Conservation (phyloP, 2,329 filamentous ascomycete species). For the Dothistroma pini region DNA sequence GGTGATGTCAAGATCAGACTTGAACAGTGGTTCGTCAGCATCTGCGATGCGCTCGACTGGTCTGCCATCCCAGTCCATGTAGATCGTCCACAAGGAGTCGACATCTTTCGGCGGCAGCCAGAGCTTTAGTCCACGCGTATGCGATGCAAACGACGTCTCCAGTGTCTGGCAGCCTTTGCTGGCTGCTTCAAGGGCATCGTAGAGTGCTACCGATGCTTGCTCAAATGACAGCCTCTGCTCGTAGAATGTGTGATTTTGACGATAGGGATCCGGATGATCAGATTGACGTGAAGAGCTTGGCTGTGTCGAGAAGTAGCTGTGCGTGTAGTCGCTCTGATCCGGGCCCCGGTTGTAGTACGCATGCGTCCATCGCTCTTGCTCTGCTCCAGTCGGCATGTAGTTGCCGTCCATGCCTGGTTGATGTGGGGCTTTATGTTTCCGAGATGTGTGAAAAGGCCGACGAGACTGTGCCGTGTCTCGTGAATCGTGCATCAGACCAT, state of each 20-base stretch:
- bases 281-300: not conserved
- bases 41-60: not conserved
- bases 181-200: slow-evolving; percentile 16
- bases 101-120: slow-evolving; percentile 17
- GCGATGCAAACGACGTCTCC: slow-evolving; percentile 11
- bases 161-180: slow-evolving; percentile 15
- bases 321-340: not conserved
- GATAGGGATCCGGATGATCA: not conserved
- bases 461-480: not conserved
- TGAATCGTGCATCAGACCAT: not conserved
- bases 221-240: slow-evolving; percentile 11
- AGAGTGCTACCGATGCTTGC: slow-evolving; percentile 15
- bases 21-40: not conserved
- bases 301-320: not conserved
- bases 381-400: not conserved
- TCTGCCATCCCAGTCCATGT: slow-evolving; percentile 16
- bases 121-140: slow-evolving; percentile 7
- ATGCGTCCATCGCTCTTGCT: not conserved
- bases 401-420: not conserved
- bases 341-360: not conserved
- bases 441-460: not conserved
- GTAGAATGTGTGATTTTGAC: not conserved
- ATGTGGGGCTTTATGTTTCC: not conserved
- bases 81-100: slow-evolving; percentile 17
- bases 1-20: not conserved